A percentile compares a stretch with the other conserved stretches of the same genome.
These are phyloP conservation scores for Geum urbanum DNA, from an alignment of 306 rosid genomes.

Conservation along the genomic window DNA sequence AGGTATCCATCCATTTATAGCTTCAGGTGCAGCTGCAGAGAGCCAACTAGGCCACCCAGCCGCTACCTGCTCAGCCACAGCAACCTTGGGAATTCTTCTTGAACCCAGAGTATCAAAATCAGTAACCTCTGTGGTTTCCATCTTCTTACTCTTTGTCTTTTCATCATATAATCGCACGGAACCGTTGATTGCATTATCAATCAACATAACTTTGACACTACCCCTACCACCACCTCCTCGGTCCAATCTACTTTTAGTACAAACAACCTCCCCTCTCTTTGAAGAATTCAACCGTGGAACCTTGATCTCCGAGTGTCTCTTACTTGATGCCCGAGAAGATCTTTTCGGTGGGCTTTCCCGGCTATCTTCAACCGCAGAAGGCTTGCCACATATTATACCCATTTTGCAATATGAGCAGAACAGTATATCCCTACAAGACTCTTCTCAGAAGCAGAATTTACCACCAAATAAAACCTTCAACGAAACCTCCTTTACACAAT, in stretches of 20 bases:
- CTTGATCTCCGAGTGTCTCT: conserved; percentile 35
- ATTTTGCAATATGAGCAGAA: conserved; percentile 34
- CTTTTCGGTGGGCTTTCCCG: conserved; percentile 45
- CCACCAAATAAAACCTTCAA: conserved; percentile 20
- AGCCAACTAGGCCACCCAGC: conserved; percentile 99
- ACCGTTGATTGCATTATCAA: conserved; percentile 47
- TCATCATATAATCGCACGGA: conserved; percentile 39
- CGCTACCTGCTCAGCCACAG: conserved; percentile 74
- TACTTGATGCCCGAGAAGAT: conserved; percentile 34
- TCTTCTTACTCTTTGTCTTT: conserved; percentile 43
- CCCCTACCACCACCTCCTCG: conserved; percentile 23
- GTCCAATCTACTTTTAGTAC: conserved; percentile 38
- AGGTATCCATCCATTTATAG: conserved; percentile 83
- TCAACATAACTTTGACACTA: conserved; percentile 39
- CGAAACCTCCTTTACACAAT: conserved; percentile 24
- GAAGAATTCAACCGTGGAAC: conserved; percentile 51
- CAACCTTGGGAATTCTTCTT: conserved; percentile 62
- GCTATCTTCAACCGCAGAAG: conserved; percentile 59
- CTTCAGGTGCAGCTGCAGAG: conserved; percentile 79
- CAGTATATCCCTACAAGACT: conserved; percentile 6
- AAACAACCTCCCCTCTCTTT: conserved; percentile 47
- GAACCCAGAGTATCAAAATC: conserved; percentile 41
- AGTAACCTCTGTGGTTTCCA: conserved; percentile 34
- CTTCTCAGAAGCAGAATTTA: conserved; percentile 27
- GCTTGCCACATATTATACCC: conserved; percentile 67